Evolutionary conservation across 139 green algal genomes (phyloP).

Genomic region (Zygnema circumcarinatum): DNA sequence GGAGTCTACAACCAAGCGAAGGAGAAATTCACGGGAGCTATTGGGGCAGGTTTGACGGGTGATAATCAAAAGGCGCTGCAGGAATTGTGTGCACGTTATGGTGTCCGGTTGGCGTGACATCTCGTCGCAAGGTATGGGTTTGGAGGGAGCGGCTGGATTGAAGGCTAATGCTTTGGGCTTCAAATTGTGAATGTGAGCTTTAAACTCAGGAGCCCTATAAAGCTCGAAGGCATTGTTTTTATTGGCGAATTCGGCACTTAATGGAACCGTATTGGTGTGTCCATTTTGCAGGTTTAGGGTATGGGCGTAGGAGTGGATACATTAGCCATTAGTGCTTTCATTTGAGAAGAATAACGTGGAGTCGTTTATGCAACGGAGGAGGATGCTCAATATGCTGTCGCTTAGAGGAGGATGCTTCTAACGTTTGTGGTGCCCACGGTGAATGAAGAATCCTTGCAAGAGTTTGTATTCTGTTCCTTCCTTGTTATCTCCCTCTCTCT

Average conservation of each 20-base stretch:
- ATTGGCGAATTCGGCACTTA: slow-evolving; percentile 2
- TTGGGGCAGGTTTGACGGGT: neutral
- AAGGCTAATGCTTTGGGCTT: neutral
- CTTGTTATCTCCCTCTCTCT: no score
- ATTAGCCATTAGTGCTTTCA: no score
- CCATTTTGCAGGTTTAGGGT: neutral
- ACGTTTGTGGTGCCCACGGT: no score
- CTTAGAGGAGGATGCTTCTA: no score
- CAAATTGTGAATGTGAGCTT: neutral
- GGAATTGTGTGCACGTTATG: slow-evolving; percentile 32
- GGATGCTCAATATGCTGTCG: no score
- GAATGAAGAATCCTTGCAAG: no score
- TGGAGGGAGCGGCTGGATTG: neutral
- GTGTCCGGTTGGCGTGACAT: slow-evolving; percentile 19
- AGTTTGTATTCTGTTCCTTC: no score
- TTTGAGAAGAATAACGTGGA: no score
- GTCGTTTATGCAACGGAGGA: no score
- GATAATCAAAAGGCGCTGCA: slow-evolving; percentile 18
- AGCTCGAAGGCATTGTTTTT: neutral
- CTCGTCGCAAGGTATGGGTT: neutral
- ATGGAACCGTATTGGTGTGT: neutral
- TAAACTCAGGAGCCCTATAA: neutral
- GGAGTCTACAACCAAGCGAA: neutral
- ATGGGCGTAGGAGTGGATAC: no score
- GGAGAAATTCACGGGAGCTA: slow-evolving; percentile 4